A percentile compares a stretch with the other conserved stretches of the same genome.
Evolutionary conservation across 2,329 filamentous ascomycete genomes (phyloP).

Genomic region (Exophiala oligosperma): DNA sequence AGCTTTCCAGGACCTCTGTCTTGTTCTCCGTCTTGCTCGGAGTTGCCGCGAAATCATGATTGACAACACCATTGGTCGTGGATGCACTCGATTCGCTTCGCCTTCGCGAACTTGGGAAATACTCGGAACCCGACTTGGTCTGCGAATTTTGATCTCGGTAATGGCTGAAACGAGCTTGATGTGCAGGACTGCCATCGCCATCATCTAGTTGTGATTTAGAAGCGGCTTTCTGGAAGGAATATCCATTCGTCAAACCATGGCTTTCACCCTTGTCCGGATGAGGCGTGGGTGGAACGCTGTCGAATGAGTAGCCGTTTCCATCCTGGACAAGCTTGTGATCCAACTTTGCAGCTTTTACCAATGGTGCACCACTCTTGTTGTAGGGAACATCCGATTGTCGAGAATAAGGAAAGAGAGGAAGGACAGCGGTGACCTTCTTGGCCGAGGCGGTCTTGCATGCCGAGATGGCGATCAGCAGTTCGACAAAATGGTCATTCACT

Average conservation of each 20-base stretch:
- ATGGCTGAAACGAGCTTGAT: constrained; percentile 41
- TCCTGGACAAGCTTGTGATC: constrained; percentile 32
- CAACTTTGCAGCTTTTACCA: constrained; percentile 65
- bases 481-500: constrained; percentile 95
- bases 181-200: constrained; percentile 47
- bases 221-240: constrained; percentile 70
- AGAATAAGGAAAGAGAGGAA: constrained; percentile 95
- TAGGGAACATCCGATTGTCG: constrained; percentile 95
- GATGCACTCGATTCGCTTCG: constrained; percentile 25
- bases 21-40: constrained; percentile 3
- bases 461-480: constrained; percentile 97
- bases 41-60: constrained; percentile 53
- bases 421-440: constrained; percentile 86
- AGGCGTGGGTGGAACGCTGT: constrained; percentile 86
- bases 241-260: constrained; percentile 65
- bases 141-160: constrained; percentile 38
- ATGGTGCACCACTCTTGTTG: constrained; percentile 88
- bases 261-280: constrained; percentile 69
- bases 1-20: constrained; percentile 53
- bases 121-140: constrained; percentile 35
- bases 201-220: constrained; percentile 66
- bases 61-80: constrained; percentile 53
- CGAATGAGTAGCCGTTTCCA: constrained; percentile 72
- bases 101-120: constrained; percentile 33
- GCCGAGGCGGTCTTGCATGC: constrained; percentile 95